Percentiles rank a stretch among this genome's conserved stretches.
Conservation (phyloP, 2,329 filamentous ascomycete species). For the Hyphodiscus sp. region DNA sequence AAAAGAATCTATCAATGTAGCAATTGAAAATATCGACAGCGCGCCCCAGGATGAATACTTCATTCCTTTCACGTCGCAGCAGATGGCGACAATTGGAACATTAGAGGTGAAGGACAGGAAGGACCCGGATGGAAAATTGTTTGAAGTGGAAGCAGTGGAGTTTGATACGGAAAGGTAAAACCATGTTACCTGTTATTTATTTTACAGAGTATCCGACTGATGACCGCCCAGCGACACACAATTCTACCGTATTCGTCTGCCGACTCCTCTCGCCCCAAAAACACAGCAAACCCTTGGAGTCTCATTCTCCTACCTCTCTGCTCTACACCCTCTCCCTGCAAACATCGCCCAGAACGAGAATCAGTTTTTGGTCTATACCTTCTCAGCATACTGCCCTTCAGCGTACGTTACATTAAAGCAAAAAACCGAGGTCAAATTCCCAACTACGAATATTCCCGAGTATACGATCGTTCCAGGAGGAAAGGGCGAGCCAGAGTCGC, state of each 20-base stretch:
- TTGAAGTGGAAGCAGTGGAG: conserved; percentile 63
- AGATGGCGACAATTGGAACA: conserved; percentile 72
- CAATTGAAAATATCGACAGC: conserved; percentile 80
- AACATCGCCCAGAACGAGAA: conserved; percentile 76
- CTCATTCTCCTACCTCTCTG: conserved; percentile 72
- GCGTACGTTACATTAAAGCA: conserved; percentile 85
- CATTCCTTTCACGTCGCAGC: conserved; percentile 71
- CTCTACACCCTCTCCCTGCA: conserved; percentile 74
- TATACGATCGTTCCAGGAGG: conserved; percentile 68
- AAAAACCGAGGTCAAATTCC: conserved; percentile 94
- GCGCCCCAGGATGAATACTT: conserved; percentile 85
- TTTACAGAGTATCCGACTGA: conserved; percentile 18
- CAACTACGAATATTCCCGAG: conserved; percentile 71
- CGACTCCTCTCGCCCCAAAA: conserved; percentile 66
- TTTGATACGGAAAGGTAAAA: conserved; percentile 51
- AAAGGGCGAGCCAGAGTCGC: conserved; percentile 51
- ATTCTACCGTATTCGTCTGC: conserved; percentile 80
- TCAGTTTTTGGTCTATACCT: conserved; percentile 80
- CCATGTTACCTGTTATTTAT: background rate
- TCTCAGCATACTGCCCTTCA: conserved; percentile 78
- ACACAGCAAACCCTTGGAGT: conserved; percentile 82
- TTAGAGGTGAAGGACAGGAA: conserved; percentile 94
- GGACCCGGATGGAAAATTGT: conserved; percentile 58
- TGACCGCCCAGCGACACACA: conserved; percentile 53
- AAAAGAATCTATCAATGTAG: conserved; percentile 87